Conservation (phyloP, 2,329 filamentous ascomycete species). For the Calonectria henricotiae region DNA sequence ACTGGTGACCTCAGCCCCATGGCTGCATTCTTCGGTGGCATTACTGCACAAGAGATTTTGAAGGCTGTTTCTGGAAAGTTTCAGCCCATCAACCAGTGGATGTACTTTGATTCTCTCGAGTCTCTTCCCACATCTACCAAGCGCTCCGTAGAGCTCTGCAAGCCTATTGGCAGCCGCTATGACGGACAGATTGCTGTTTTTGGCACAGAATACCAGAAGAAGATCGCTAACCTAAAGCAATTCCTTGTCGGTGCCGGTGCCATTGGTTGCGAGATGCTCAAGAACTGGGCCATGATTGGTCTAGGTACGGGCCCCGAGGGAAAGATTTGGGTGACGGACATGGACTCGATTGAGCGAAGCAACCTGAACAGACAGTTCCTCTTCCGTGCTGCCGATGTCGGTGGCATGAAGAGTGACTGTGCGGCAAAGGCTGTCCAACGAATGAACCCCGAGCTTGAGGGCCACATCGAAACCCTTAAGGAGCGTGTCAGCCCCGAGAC, state of each 20-base stretch:
- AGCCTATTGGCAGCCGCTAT: slow-evolving; percentile 88
- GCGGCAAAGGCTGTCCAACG: slow-evolving; percentile 90
- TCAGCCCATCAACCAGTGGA: slow-evolving; percentile 93
- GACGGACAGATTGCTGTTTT: slow-evolving; percentile 98
- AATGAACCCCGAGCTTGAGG: slow-evolving; percentile 95
- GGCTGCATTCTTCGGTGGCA: slow-evolving; percentile 94
- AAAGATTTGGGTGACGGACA: slow-evolving; percentile 94
- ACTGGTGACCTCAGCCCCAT: slow-evolving; percentile 92
- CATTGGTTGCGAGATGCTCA: slow-evolving; percentile 98
- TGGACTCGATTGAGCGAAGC: slow-evolving; percentile 99
- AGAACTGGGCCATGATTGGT: slow-evolving; percentile 99
- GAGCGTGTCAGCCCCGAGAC: slow-evolving; percentile 94
- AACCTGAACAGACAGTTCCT: slow-evolving; percentile 98
- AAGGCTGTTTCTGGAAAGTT: slow-evolving; percentile 99
- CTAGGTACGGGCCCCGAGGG: slow-evolving; percentile 90
- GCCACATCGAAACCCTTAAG: slow-evolving; percentile 88
- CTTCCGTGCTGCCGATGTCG: slow-evolving; percentile 94
- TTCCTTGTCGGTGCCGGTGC: slow-evolving; percentile 97
- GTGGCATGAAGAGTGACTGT: slow-evolving; percentile 96
- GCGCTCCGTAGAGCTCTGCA: slow-evolving; percentile 90
- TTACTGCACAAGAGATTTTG: slow-evolving; percentile 93
- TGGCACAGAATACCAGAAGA: slow-evolving; percentile 93
- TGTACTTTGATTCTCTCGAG: slow-evolving; percentile 99
- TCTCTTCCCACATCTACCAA: slow-evolving; percentile 84
- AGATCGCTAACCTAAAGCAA: slow-evolving; percentile 90